phyloP scores from a whole-genome alignment of 768 basidiomycete genomes.

The Leucocoprinus sp. region DNA sequence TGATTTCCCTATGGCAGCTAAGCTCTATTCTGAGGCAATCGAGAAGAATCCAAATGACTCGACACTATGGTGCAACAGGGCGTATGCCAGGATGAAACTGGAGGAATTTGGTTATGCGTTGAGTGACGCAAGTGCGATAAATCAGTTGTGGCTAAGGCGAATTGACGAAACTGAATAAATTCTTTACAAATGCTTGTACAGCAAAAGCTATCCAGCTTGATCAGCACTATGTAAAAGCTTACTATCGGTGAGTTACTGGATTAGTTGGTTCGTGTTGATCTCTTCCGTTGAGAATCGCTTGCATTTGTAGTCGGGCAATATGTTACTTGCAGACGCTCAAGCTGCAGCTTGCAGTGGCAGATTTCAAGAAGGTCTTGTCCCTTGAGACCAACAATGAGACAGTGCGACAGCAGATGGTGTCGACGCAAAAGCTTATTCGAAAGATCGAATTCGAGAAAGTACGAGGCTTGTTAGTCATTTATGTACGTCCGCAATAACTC shows the following conservation, averaged over 20 bases:
- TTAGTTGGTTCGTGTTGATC: not conserved
- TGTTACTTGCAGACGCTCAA: constrained; percentile 87
- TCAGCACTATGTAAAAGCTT: constrained; percentile 85
- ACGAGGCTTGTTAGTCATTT: no score
- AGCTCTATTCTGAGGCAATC: constrained; percentile 78
- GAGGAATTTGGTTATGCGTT: constrained; percentile 93
- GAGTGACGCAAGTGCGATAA: constrained; percentile 68
- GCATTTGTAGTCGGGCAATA: constrained; percentile 60
- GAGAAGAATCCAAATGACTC: constrained; percentile 82
- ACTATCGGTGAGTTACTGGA: constrained; percentile 52
- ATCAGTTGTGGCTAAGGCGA: not conserved
- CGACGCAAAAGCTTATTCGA: constrained; percentile 86
- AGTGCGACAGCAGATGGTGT: constrained; percentile 70
- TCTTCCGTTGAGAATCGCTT: not conserved
- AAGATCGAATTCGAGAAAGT: constrained; percentile 92
- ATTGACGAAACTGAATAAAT: constrained; percentile 4
- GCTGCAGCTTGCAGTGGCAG: constrained; percentile 76
- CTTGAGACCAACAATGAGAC: constrained; percentile 84
- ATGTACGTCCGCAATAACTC: no score
- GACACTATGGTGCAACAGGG: constrained; percentile 91
- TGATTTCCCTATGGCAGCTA: constrained; percentile 68
- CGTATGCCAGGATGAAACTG: constrained; percentile 85
- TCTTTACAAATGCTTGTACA: constrained; percentile 19
- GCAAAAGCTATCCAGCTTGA: constrained; percentile 84
- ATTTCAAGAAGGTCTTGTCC: constrained; percentile 77